These are phyloP conservation scores for Emericellopsis atlantica DNA, from an alignment of 2,329 filamentous ascomycete species.

Conservation along the genomic window DNA sequence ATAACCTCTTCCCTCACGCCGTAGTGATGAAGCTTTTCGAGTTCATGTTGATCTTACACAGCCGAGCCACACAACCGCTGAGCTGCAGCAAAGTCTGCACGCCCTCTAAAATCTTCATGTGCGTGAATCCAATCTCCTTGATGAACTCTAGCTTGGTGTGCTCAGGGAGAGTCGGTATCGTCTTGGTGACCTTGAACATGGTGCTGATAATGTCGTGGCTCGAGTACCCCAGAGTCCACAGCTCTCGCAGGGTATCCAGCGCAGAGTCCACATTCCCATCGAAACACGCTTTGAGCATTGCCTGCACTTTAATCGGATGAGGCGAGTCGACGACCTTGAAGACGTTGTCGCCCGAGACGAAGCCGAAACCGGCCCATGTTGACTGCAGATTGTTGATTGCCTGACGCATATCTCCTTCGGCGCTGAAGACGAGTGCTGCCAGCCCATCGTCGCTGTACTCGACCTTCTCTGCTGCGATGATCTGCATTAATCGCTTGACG, in stretches of 20 bases:
- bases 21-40: conserved; percentile 57
- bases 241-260: conserved; percentile 72
- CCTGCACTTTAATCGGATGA: conserved; percentile 96
- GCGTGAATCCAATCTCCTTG: conserved; percentile 96
- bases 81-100: conserved; percentile 91
- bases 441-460: conserved; percentile 86
- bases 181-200: conserved; percentile 98
- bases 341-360: conserved; percentile 95
- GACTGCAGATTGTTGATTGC: conserved; percentile 98
- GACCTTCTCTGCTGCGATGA: conserved; percentile 85
- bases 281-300: conserved; percentile 95
- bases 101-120: conserved; percentile 98
- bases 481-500: conserved; percentile 80
- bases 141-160: conserved; percentile 96
- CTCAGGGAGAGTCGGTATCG: conserved; percentile 81
- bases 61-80: conserved; percentile 78
- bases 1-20: conserved; percentile 13
- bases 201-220: conserved; percentile 98
- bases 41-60: conserved; percentile 96
- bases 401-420: conserved; percentile 97
- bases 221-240: conserved; percentile 95
- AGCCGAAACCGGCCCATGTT: conserved; percentile 84
- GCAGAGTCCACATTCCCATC: conserved; percentile 84
- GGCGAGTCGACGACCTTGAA: conserved; percentile 96
- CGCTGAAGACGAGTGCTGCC: conserved; percentile 91